Evolutionary conservation across 441 rosid species (phyloP), one percentile per base, ranked within the genome.

Genomic region (Rhodomyrtus psidioides): DNA sequence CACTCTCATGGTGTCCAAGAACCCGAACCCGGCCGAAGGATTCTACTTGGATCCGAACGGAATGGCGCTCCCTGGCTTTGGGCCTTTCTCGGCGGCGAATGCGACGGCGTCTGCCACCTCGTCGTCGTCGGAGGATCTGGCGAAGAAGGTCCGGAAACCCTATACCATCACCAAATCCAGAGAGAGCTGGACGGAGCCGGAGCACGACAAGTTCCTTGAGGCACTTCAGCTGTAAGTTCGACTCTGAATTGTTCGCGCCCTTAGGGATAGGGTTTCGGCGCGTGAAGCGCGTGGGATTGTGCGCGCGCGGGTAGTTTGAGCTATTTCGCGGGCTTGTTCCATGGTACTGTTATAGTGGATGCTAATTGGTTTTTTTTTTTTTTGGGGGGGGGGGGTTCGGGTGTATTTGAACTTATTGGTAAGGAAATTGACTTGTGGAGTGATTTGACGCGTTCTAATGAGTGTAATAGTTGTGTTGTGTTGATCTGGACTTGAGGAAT

Each of bases 21-120:
- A 90, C 90, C 96, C 95, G 89, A 96, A 92, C 88, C 93, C 94
- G 86, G 59, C 90, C 1, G 95, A 93, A 51, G 97, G 93, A 53
- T 94, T 91, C 89, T 93, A 86, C 92, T 58, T 94, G 95, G 97
- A 94, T 90, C 96, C 96, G 84, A 90, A 87, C 79, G 94, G 91
- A 88, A 94, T 94, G 95, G 91, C 96, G 53, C 87, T 93, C 84
- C 94, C 97, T 6, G 91, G 94, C 15, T 88, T 94, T 26, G 93
- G 91, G 70, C 90, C 97, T 6, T 95, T 93, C 88, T 87, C 86
- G 30, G 70, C 90, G 27, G 70, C 89, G 14, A 79, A 89, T 55
- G 81, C 90, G 24, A 85, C 91, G 84, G 30, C 92, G 58, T 82
- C 92, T 83, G 54, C 90, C 24, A 83, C 92, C 55, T 87, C 92